Base-by-base conservation (phyloP, 441 rosid genomes). In the Hura crepitans region DNA sequence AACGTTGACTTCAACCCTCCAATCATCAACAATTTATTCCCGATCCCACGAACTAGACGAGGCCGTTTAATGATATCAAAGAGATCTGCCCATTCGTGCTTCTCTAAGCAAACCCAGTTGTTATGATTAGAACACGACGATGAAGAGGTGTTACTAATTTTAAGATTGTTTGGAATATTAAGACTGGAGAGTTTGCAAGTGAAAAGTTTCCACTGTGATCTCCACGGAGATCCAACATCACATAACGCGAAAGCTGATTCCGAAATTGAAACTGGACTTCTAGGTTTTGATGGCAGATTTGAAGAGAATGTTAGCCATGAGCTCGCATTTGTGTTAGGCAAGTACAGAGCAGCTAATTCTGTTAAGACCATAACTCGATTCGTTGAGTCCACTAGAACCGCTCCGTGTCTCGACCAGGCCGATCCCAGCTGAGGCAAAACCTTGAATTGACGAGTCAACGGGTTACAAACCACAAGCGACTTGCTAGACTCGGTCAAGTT, bases 211-310 rank as follows among this genome's bases (percentile, higher is more conserved):
- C 98, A 89, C 66, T 90, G 92, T 35, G 87, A 84, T 60, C 97
- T 81, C 94, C 96, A 93, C 0, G 96, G 93, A 4, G 98, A 89
- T 37, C 98, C 97, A 11, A 93, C 84, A 59, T 93, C 97, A 56
- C 97, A 93, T 1, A 93, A 62, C 13, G 94, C 86, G 74, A 84
- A 91, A 33, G 87, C 87, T 0, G 95, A 85, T 72, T 85, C 81
- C 23, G 81, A 82, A 49, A 83, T 74, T 20, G 89, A 72, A 43
- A 93, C 84, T 13, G 98, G 93, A 65, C 92, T 85, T 66, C 97
- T 80, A 18, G 95, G 97, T 72, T 93, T 93, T 11, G 97, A 87
- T 0, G 97, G 97, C 11, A 93, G 74, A 77, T 93, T 86, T 28
- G 97, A 86, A 0, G 98, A 86, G 83, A 89, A 88, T 42, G 86